These are phyloP conservation scores for Biscogniauxia sp. DNA, from an alignment of 2,329 filamentous ascomycete species.

Conservation along the genomic window DNA sequence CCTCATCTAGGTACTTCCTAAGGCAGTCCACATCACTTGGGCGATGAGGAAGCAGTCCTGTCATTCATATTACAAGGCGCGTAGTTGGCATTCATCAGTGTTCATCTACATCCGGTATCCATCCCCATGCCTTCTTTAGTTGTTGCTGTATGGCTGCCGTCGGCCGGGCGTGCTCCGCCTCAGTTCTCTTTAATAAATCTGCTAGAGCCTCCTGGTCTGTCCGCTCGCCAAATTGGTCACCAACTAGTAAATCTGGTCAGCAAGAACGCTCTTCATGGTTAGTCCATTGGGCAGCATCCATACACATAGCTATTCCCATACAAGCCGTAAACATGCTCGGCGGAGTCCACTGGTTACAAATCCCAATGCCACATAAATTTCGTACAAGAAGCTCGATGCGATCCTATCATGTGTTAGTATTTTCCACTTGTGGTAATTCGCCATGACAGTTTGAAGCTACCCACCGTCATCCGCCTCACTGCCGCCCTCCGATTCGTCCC, in stretches of 20 bases:
- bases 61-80: neutral
- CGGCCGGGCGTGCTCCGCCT: conserved; percentile 51
- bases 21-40: neutral
- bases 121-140: conserved; percentile 50
- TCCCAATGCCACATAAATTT: conserved; percentile 56
- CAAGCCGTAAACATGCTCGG: conserved; percentile 56
- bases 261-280: neutral
- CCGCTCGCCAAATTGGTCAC: conserved; percentile 47
- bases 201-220: conserved; percentile 48
- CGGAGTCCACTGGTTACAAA: conserved; percentile 54
- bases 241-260: conserved; percentile 32
- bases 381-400: conserved; percentile 47
- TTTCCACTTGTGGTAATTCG: neutral
- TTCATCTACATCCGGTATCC: conserved; percentile 31
- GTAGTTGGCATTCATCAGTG: conserved; percentile 4
- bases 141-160: conserved; percentile 46
- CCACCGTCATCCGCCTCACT: conserved; percentile 39
- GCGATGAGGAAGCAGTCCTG: conserved; percentile 1
- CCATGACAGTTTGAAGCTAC: conserved; percentile 13
- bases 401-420: conserved; percentile 32
- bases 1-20: too few species aligned
- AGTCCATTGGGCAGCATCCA: conserved; percentile 5
- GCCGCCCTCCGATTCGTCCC: conserved; percentile 39
- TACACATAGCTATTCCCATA: conserved; percentile 55
- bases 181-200: conserved; percentile 45